Conservation (phyloP, 257 asterid genomes). For the Lycium ferocissimum region DNA sequence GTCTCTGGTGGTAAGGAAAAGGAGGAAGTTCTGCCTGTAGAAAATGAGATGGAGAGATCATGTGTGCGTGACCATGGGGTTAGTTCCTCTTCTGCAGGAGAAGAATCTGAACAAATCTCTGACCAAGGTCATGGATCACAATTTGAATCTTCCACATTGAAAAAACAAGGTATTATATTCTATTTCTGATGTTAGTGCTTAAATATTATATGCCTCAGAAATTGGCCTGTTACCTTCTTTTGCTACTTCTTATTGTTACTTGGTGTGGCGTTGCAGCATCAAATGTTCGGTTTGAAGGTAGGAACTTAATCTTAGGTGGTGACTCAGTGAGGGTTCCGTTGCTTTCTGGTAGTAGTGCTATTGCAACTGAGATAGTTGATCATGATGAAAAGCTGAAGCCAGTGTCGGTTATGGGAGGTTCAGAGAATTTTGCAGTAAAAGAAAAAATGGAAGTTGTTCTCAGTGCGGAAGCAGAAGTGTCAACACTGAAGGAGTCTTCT, state of each 20-base stretch:
- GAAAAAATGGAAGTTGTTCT: slow-evolving; percentile 16
- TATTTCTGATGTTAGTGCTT: slow-evolving; percentile 8
- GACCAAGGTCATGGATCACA: slow-evolving; percentile 47
- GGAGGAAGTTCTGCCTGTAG: slow-evolving; percentile 33
- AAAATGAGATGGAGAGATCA: slow-evolving; percentile 33
- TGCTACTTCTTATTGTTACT: slow-evolving; percentile 24
- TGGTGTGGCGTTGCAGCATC: slow-evolving; percentile 54
- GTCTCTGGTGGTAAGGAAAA: slow-evolving; percentile 41
- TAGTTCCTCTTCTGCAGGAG: slow-evolving; percentile 18
- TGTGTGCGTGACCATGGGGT: background rate
- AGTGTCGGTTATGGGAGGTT: slow-evolving; percentile 5
- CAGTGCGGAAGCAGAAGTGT: background rate
- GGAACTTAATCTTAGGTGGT: slow-evolving; percentile 39
- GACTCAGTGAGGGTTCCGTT: slow-evolving; percentile 22
- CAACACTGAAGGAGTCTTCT: slow-evolving; percentile 15
- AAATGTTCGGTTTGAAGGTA: slow-evolving; percentile 49
- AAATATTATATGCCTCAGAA: background rate
- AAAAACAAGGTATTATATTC: slow-evolving; percentile 47
- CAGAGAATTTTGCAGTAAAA: slow-evolving; percentile 15
- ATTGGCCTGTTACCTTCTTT: slow-evolving; percentile 5
- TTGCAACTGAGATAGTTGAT: slow-evolving; percentile 34
- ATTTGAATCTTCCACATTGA: slow-evolving; percentile 37
- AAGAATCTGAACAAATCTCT: slow-evolving; percentile 16
- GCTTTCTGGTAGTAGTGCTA: slow-evolving; percentile 25
- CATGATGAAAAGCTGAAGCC: slow-evolving; percentile 20